Evolutionary conservation across 2,329 filamentous ascomycete species (phyloP).

Genomic region (Colletotrichum tofieldiae): DNA sequence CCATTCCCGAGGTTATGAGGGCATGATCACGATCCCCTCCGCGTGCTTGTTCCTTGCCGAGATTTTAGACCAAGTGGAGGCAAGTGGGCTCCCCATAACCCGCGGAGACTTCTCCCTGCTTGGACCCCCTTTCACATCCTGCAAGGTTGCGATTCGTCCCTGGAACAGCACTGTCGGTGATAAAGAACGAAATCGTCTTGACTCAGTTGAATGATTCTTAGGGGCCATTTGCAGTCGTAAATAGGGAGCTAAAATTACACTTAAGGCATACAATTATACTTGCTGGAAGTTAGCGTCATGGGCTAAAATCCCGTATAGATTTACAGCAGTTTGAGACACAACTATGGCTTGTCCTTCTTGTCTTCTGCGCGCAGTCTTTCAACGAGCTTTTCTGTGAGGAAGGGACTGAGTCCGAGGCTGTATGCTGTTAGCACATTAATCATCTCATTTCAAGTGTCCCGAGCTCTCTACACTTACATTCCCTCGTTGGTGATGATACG

Average conservation of each 20-base stretch:
- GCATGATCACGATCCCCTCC: conserved; percentile 28
- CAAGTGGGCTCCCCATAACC: conserved; percentile 23
- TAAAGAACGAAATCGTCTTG: not conserved
- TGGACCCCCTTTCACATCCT: not conserved
- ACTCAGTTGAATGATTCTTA: not conserved
- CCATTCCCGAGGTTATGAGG: conserved; percentile 37
- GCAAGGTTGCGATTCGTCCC: conserved; percentile 5
- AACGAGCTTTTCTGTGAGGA: conserved; percentile 68
- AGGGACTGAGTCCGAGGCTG: conserved; percentile 70
- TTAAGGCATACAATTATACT: not conserved
- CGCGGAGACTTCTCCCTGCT: conserved; percentile 4
- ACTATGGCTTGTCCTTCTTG: conserved; percentile 48
- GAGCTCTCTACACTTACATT: conserved; percentile 70
- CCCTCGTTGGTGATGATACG: conserved; percentile 76
- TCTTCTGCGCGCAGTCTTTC: conserved; percentile 69
- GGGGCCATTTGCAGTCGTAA: not conserved
- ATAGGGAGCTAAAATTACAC: not conserved
- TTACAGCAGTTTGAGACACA: not conserved
- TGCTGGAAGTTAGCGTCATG: not conserved
- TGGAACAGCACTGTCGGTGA: not conserved
- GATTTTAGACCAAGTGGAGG: conserved; percentile 33
- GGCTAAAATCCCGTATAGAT: no score
- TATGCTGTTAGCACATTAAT: conserved; percentile 45
- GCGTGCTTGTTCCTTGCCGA: conserved; percentile 34
- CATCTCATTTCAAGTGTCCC: not conserved